Evolutionary conservation across 2,329 filamentous ascomycete species (phyloP).

Genomic region (Fusarium armeniacum): DNA sequence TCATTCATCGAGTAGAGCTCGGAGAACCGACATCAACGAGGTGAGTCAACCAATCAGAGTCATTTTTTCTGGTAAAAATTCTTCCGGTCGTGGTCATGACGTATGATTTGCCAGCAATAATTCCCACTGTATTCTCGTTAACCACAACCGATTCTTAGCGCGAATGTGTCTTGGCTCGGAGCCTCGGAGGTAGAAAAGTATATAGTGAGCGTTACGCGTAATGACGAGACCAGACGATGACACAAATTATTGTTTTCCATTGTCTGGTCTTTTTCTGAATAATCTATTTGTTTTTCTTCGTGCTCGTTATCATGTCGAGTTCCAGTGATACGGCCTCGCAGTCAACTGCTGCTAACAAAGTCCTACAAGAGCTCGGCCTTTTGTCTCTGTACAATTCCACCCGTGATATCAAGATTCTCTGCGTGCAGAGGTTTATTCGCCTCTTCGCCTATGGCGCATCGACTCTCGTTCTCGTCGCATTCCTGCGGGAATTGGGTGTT

Average conservation of each 20-base stretch:
- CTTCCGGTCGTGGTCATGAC: slow-evolving; percentile 9
- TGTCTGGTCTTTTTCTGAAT: not conserved
- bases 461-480: slow-evolving; percentile 70
- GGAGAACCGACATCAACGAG: slow-evolving; percentile 11
- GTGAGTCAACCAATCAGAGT: not conserved
- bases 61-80: not conserved
- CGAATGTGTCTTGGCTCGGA: slow-evolving; percentile 15
- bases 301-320: not conserved
- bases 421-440: slow-evolving; percentile 70
- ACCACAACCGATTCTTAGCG: slow-evolving; percentile 1
- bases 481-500: slow-evolving; percentile 64
- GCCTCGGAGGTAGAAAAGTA: slow-evolving; percentile 19
- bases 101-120: not conserved
- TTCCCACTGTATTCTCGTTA: not conserved
- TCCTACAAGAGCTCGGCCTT: slow-evolving; percentile 49
- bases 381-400: slow-evolving; percentile 44
- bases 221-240: not conserved
- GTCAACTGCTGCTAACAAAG: not conserved
- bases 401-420: slow-evolving; percentile 64
- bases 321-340: not conserved
- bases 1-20: accelerated
- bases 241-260: accelerated
- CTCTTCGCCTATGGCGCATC: slow-evolving; percentile 74
- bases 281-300: accelerated
- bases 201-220: not conserved